Evolutionary conservation across 768 basidiomycete genomes (phyloP).

Genomic region (Russula olivacea): DNA sequence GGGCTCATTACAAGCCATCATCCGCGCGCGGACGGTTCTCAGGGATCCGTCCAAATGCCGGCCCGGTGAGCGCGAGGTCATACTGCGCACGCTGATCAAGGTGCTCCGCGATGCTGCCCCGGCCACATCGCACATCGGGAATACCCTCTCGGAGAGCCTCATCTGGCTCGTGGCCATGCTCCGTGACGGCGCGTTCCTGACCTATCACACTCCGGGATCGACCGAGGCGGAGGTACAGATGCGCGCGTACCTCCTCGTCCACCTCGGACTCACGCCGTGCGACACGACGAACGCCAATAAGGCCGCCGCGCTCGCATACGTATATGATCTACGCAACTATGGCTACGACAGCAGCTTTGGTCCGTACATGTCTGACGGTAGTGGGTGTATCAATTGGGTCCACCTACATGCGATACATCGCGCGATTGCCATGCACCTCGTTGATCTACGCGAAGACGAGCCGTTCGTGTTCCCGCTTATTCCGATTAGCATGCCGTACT

Average conservation of each 20-base stretch:
- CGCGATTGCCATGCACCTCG: conserved; percentile 48
- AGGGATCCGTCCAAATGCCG: conserved; percentile 33
- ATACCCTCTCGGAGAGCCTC: conserved; percentile 44
- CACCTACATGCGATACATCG: conserved; percentile 54
- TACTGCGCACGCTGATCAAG: conserved; percentile 48
- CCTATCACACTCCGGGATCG: conserved; percentile 23
- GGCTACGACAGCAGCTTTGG: conserved; percentile 46
- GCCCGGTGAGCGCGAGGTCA: conserved; percentile 38
- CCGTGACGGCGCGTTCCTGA: conserved; percentile 42
- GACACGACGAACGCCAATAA: conserved; percentile 37
- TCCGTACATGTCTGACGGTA: conserved; percentile 45
- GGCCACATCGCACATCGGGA: conserved; percentile 27
- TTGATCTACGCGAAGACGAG: conserved; percentile 36
- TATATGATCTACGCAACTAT: conserved; percentile 62
- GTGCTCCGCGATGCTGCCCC: conserved; percentile 43
- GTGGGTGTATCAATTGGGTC: conserved; percentile 50
- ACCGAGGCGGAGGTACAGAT: conserved; percentile 40
- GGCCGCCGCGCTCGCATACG: conserved; percentile 44
- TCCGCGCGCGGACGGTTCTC: conserved; percentile 50
- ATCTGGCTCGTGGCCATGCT: conserved; percentile 46
- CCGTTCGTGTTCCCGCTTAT: conserved; percentile 31
- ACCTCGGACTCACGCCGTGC: conserved; percentile 47
- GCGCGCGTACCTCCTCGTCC: conserved; percentile 48
- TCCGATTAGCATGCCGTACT: conserved; percentile 48
- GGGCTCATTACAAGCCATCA: conserved; percentile 45